Percentiles rank a stretch among this genome's conserved stretches.
These are phyloP conservation scores for Plasmodium vivax DNA, from an alignment of 169 alveolate species.

Conservation along the genomic window DNA sequence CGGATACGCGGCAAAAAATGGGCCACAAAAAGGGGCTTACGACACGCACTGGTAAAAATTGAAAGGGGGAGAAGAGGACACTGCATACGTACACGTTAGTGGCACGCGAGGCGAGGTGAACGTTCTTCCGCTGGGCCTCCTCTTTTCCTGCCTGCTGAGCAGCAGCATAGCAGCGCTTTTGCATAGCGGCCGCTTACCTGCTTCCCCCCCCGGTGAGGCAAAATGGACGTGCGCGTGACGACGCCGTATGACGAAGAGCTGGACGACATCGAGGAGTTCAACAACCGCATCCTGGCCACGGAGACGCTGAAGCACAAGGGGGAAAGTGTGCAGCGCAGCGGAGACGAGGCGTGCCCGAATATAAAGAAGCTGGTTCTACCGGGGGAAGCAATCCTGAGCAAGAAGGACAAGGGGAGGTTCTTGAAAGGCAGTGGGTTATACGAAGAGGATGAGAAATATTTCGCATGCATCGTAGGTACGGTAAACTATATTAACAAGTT, in stretches of 20 bases:
- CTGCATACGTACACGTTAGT: background rate
- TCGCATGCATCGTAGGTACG: slow-evolving; percentile 63
- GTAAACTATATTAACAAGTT: slow-evolving; percentile 85
- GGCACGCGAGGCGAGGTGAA: background rate
- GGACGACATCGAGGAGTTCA: slow-evolving; percentile 67
- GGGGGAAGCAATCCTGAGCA: slow-evolving; percentile 65
- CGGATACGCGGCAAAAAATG: background rate
- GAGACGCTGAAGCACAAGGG: slow-evolving; percentile 51
- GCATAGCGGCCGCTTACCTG: background rate
- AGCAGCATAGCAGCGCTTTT: background rate
- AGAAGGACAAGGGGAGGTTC: slow-evolving; percentile 53
- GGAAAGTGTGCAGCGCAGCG: slow-evolving; percentile 11
- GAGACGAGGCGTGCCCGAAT: slow-evolving; percentile 48
- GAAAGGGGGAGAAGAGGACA: background rate
- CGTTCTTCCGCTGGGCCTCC: background rate
- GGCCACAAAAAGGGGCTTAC: background rate
- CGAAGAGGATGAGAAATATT: slow-evolving; percentile 56
- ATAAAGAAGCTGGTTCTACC: slow-evolving; percentile 69
- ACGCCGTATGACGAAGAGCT: slow-evolving; percentile 74
- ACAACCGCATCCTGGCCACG: slow-evolving; percentile 20
- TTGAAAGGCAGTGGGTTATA: slow-evolving; percentile 72
- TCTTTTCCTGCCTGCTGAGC: background rate
- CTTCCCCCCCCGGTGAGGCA: background rate
- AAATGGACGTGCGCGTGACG: slow-evolving; percentile 60
- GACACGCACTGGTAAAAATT: background rate